Conservation (phyloP, 768 basidiomycete genomes). For the Rhizopogon sp. region DNA sequence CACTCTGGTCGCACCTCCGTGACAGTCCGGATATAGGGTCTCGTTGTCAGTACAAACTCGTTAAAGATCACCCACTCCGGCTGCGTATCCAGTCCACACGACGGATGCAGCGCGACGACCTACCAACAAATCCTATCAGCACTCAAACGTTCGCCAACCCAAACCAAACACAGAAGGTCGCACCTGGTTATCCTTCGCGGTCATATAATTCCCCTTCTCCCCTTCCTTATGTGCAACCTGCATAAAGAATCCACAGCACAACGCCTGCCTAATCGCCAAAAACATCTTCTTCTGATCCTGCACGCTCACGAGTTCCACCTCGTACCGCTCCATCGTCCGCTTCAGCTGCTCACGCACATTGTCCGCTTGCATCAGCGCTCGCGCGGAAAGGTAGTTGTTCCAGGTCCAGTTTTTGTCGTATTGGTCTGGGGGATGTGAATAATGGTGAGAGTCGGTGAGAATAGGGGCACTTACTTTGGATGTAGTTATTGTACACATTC, state of each 20-base stretch:
- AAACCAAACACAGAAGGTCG: conserved; percentile 10
- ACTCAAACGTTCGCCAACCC: neutral
- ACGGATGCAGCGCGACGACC: conserved; percentile 52
- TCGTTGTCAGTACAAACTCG: conserved; percentile 90
- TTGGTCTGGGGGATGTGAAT: conserved; percentile 42
- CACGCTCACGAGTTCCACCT: conserved; percentile 68
- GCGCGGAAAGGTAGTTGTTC: conserved; percentile 80
- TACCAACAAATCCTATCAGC: conserved; percentile 2
- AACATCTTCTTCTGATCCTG: conserved; percentile 68
- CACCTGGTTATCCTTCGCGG: conserved; percentile 93
- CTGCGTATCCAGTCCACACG: conserved; percentile 79
- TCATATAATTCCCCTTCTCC: conserved; percentile 82
- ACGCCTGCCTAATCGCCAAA: conserved; percentile 70
- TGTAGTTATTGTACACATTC: conserved; percentile 94
- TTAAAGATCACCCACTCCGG: conserved; percentile 94
- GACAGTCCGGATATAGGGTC: conserved; percentile 87
- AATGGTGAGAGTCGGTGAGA: neutral
- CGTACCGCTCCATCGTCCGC: conserved; percentile 87
- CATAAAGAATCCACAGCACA: conserved; percentile 97
- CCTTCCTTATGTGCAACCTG: conserved; percentile 95
- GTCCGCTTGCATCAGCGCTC: conserved; percentile 85
- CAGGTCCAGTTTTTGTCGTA: conserved; percentile 87
- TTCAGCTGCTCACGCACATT: conserved; percentile 89
- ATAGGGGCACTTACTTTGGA: conserved; percentile 52
- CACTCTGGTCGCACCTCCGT: conserved; percentile 86